phyloP scores from a whole-genome alignment of 2,329 filamentous ascomycete species.

The Drechslerella stenobrocha region DNA sequence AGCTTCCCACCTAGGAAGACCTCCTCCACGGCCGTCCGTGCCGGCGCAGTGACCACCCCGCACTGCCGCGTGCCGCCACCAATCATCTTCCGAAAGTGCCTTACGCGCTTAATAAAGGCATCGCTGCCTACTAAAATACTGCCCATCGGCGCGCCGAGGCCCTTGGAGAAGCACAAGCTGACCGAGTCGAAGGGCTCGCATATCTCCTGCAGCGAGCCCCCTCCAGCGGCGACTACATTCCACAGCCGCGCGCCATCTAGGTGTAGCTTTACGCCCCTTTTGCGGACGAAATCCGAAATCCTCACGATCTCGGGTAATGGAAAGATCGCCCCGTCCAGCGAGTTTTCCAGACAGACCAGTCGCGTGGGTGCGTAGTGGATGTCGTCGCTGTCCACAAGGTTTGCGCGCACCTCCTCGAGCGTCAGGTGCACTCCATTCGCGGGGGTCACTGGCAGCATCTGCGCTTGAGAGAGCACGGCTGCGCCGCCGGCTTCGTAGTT shows the following conservation, averaged over 20 bases:
- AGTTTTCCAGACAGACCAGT: conserved; percentile 58
- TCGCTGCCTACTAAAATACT: conserved; percentile 54
- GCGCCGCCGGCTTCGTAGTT: conserved; percentile 66
- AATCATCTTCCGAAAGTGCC: conserved; percentile 67
- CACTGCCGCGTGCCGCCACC: conserved; percentile 77
- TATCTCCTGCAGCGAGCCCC: conserved; percentile 53
- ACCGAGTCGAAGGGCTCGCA: conserved; percentile 59
- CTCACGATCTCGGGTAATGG: conserved; percentile 55
- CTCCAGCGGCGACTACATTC: conserved; percentile 60
- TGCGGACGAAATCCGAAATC: conserved; percentile 55
- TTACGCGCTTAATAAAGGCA: conserved; percentile 35
- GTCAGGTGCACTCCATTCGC: conserved; percentile 57
- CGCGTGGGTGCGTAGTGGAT: conserved; percentile 57
- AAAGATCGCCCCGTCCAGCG: conserved; percentile 55
- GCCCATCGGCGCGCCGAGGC: conserved; percentile 61
- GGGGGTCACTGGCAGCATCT: conserved; percentile 54
- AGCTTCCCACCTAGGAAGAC: conserved; percentile 73
- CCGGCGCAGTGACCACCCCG: conserved; percentile 74
- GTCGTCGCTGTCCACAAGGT: conserved; percentile 57
- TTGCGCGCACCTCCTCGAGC: conserved; percentile 56
- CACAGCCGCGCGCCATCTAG: conserved; percentile 62
- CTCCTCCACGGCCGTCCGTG: conserved; percentile 75
- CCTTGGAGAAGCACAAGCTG: conserved; percentile 61
- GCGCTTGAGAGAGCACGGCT: conserved; percentile 49
- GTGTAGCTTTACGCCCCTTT: conserved; percentile 58